phyloP scores from a whole-genome alignment of 2,329 filamentous ascomycete species.

The Nemania bipapillata region DNA sequence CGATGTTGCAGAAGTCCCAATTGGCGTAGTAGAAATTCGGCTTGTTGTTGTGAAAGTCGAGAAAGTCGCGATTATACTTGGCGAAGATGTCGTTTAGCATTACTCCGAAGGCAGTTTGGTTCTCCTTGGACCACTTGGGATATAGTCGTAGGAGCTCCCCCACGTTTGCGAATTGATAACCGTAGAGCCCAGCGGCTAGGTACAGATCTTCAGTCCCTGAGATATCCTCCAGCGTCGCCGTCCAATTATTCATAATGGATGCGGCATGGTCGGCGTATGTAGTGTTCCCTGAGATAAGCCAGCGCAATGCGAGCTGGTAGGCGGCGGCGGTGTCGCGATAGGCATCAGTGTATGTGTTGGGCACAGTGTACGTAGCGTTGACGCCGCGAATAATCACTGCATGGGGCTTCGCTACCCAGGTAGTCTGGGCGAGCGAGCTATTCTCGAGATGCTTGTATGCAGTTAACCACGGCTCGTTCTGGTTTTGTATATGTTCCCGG shows the following conservation, averaged over 20 bases:
- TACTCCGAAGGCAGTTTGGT: conserved; percentile 39
- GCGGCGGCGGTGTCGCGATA: conserved; percentile 53
- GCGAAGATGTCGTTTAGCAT: conserved; percentile 55
- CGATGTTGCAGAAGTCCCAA: conserved; percentile 60
- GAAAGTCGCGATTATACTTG: conserved; percentile 54
- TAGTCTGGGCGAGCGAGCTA: not conserved
- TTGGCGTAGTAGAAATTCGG: conserved; percentile 54
- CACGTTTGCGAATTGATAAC: conserved; percentile 61
- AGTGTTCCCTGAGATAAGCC: conserved; percentile 54
- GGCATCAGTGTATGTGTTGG: conserved; percentile 45
- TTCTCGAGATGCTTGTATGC: conserved; percentile 14
- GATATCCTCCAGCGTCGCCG: conserved; percentile 50
- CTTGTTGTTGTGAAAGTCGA: conserved; percentile 52
- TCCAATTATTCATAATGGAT: conserved; percentile 55
- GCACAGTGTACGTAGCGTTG: conserved; percentile 47
- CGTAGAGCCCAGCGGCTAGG: conserved; percentile 58
- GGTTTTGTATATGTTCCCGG: conserved; percentile 15
- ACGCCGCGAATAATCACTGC: conserved; percentile 43
- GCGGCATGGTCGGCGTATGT: conserved; percentile 54
- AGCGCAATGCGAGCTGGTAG: conserved; percentile 55
- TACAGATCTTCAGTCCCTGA: conserved; percentile 53
- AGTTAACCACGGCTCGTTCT: conserved; percentile 29
- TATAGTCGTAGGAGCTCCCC: conserved; percentile 57
- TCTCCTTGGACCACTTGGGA: conserved; percentile 45
- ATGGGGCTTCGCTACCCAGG: conserved; percentile 12